These are phyloP conservation scores for Diutina mesorugosa DNA, from an alignment of 1,139 yeast genomes.

Conservation along the genomic window DNA sequence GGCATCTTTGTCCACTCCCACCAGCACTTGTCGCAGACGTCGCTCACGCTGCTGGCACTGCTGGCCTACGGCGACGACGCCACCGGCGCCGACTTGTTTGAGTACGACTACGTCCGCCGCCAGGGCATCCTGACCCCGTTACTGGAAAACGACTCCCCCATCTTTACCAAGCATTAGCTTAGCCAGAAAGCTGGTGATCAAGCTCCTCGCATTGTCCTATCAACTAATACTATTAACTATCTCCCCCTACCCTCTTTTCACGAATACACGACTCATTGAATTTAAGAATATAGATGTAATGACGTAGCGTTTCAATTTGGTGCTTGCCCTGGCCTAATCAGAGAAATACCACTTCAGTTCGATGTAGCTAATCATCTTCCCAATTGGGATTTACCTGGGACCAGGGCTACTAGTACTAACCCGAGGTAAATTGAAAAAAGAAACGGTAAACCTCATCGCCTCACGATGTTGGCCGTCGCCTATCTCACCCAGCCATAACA, in stretches of 20 bases:
- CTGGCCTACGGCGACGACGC: slow-evolving; percentile 1
- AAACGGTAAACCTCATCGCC: background rate
- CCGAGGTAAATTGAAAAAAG: background rate
- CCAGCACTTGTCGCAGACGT: background rate
- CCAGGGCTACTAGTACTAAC: background rate
- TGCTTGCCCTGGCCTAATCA: background rate
- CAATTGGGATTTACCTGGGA: background rate
- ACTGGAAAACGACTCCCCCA: slow-evolving; percentile 2
- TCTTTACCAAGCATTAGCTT: background rate
- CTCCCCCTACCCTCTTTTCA: background rate
- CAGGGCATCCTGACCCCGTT: slow-evolving; percentile 1
- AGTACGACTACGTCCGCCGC: slow-evolving; percentile 1
- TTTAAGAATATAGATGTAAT: background rate
- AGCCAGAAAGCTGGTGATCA: no score
- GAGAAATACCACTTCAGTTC: background rate
- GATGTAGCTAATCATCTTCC: background rate
- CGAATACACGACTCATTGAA: background rate
- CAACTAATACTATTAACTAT: no score
- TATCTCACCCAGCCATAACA: no score
- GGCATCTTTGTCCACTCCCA: slow-evolving; percentile 1
- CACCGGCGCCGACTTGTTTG: background rate
- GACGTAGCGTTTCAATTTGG: background rate
- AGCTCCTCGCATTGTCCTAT: background rate
- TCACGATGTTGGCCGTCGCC: no score
- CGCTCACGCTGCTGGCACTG: background rate